Conservation (phyloP, 1,284 basidiomycete genomes). For the Cryptococcus sp. region DNA sequence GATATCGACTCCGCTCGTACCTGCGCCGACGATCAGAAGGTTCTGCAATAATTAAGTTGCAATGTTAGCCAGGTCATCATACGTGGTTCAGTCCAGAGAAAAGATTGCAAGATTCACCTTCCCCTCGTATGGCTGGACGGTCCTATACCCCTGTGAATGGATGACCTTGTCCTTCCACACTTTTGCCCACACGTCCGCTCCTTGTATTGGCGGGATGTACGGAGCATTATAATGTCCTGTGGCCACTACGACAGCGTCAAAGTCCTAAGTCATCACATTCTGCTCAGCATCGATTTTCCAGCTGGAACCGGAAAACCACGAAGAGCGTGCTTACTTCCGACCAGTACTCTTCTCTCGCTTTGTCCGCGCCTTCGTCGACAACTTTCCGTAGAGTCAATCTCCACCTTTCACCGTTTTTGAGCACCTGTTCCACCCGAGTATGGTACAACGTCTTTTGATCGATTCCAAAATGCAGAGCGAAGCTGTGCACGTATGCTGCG, state of each 20-base stretch:
- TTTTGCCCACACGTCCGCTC: constrained; percentile 52
- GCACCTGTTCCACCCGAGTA: constrained; percentile 58
- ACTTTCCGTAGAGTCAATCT: constrained; percentile 44
- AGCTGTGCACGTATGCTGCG: constrained; percentile 40
- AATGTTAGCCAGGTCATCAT: background rate
- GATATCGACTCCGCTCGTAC: constrained; percentile 57
- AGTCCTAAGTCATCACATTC: constrained; percentile 43
- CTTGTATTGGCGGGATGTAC: constrained; percentile 54
- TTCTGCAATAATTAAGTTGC: constrained; percentile 33
- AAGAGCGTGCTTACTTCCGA: constrained; percentile 42
- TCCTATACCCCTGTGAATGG: constrained; percentile 58
- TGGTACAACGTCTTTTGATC: constrained; percentile 56
- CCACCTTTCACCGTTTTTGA: constrained; percentile 49
- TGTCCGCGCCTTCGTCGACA: constrained; percentile 52
- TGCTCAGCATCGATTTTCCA: background rate
- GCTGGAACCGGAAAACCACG: background rate
- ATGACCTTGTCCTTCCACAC: constrained; percentile 50
- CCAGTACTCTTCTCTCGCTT: constrained; percentile 30
- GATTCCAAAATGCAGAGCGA: constrained; percentile 52
- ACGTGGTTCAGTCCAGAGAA: too few relatives aligned
- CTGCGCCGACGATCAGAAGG: constrained; percentile 58
- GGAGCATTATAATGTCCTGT: constrained; percentile 58
- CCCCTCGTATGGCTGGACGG: constrained; percentile 52
- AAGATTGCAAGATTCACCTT: constrained; percentile 19
- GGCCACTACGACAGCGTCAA: constrained; percentile 58